Evolutionary conservation across 352 stramenopile species (phyloP), one percentile per base, ranked within the genome.

Genomic region (Globisporangium yorkense): DNA sequence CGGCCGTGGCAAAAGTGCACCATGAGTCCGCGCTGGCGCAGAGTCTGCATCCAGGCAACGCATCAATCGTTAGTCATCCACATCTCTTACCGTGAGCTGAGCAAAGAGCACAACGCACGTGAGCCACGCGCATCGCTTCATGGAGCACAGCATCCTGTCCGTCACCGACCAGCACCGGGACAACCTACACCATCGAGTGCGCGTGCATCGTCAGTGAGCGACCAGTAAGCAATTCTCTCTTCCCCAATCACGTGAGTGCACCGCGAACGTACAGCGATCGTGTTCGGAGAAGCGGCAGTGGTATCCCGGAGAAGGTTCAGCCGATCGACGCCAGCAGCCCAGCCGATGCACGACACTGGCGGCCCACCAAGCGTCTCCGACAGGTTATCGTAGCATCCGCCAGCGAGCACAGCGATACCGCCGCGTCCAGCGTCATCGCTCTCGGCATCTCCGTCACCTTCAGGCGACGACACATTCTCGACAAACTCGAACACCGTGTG

Each of bases 401-500:
- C 87, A 35, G 87, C 87, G 9, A 96, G 70, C 9, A 94, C 82
- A 20, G 87, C 84, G 56, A 94, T 89, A 12, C 84, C 84, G 35
- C 71, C 67, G 3, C 16, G 18, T 21, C 52, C 68, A 29, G 57
- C 54, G 35, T 53, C 55, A 18, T 66, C 54, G 0, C 46, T 20
- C 1, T 40, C 37, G 29, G 8, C 20, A 40, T 72, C 51, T 9
- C 67, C 47, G 3, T 57, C 46, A 10, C 66, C 47, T 0, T 31
- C 41, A 27, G 35, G 33, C 13, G 50, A 53, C 44, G 33, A 54
- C 44, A 61, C 45, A 24, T 63, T 70, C 63, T 96, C 86, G 15
- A 96, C 69, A 68, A 96, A 94, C 62, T 96, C 87, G 52, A 96
- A 96, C 3, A 96, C 84, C 1, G 87, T 96, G 64, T 94, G 75